A percentile compares a stretch with the other conserved stretches of the same genome.
Evolutionary conservation across 345 rosid species (phyloP).

Genomic region (Acer negundo): DNA sequence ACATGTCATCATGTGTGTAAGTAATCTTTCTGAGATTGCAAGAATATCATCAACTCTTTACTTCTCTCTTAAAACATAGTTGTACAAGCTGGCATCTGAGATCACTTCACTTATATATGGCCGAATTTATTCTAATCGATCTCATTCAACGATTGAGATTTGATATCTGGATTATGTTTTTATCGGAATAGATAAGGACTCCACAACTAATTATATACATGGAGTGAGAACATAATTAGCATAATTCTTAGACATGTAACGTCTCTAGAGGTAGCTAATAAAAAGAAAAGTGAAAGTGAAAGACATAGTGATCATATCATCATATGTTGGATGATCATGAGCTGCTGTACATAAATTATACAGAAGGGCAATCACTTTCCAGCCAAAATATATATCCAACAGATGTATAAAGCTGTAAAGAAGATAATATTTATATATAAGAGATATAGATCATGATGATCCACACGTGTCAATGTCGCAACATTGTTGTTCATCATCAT

Average conservation of each 20-base stretch:
- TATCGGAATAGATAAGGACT: neutral
- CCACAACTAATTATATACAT: too few species aligned
- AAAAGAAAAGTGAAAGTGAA: neutral
- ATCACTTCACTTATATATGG: neutral
- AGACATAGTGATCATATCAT: neutral
- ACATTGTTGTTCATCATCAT: slow-evolving; percentile 17
- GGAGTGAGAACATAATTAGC: neutral
- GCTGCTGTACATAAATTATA: neutral
- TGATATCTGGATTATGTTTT: too few species aligned
- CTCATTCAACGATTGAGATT: too few species aligned
- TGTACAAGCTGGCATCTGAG: neutral
- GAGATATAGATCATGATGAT: slow-evolving; percentile 12
- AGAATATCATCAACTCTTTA: slow-evolving; percentile 8
- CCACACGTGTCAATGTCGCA: slow-evolving; percentile 33
- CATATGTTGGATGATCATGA: slow-evolving; percentile 5
- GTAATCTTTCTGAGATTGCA: neutral
- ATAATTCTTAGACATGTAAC: neutral
- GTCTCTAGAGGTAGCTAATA: neutral
- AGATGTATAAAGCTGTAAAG: slow-evolving; percentile 15
- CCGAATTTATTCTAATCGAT: too few species aligned
- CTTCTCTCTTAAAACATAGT: too few species aligned
- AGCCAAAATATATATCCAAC: neutral
- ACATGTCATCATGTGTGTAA: slow-evolving; percentile 7
- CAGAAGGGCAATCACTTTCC: slow-evolving; percentile 13
- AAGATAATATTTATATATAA: neutral